Base-by-base conservation (phyloP, 2,329 filamentous ascomycete species). In the Aspergillus tubingensis region DNA sequence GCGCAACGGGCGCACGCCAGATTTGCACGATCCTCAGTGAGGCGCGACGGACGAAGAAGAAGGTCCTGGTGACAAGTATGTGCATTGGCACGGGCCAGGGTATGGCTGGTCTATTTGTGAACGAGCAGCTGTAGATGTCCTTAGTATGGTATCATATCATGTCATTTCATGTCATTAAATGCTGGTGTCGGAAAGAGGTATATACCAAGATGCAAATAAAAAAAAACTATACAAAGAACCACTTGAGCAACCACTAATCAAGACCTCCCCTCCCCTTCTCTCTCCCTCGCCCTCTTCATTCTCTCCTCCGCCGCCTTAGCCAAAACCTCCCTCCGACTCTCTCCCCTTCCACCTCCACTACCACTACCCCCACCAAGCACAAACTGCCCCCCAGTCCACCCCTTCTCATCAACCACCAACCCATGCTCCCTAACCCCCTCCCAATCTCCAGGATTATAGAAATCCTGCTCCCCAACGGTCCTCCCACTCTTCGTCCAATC, bases 41-140 rank as follows among this genome's bases (percentile, higher is more conserved):
- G 83, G 87, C 88, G 70, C 84, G 91, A 72, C 86, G 91, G 72
- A 88, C 87, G 64, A 91, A 92, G 84, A 94, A 94, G 85, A 96
- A 92, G 90, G 83, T 96, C 67, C 78, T 97, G 63, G 80, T 98
- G 72, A 96, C 92, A 19, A 95, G 90, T 74, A 98, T 97, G 93
- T 97, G 86, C 71, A 87, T 88, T 75, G 86, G 86, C 50, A 88
- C 85, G 55, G 86, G 86, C 8, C 85, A 86, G 79, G 86, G 86
- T 44, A 89, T 89, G 86, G 86, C 86, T 53, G 86, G 85, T 44
- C 68, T 88, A 68, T 86, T 88, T 70, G 82, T 88, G 54, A 88
- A 88, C 70, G 86, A 88, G 80, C 84, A 87, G 73, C 23, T 81
- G 27, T 65, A 60, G 7, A 15, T 13, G 32, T 13, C 5, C 10